Conservation (phyloP, 129 eudicot genomes). For the Lactuca saligna region DNA sequence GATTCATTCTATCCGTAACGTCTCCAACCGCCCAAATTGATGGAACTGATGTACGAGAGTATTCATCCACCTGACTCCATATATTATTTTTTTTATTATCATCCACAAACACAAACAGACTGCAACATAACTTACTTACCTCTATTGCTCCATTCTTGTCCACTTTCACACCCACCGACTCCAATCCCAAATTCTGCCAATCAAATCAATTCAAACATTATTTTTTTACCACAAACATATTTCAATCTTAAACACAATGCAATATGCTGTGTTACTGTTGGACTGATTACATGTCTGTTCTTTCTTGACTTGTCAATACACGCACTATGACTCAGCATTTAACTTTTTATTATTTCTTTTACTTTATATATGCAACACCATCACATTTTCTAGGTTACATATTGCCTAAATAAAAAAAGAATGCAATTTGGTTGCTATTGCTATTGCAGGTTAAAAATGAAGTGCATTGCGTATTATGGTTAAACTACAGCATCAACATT, state of each 20-base stretch:
- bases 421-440: too few relatives aligned
- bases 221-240: background rate
- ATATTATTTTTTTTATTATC: background rate
- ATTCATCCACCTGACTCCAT: constrained; percentile 78
- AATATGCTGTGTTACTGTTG: too few relatives aligned
- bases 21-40: constrained; percentile 99
- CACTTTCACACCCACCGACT: constrained; percentile 78
- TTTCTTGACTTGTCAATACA: too few relatives aligned
- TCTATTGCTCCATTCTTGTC: constrained; percentile 85
- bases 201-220: background rate
- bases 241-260: background rate
- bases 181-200: constrained; percentile 89
- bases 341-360: too few relatives aligned
- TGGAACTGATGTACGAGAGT: constrained; percentile 87
- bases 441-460: too few relatives aligned
- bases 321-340: too few relatives aligned
- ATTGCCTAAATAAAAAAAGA: too few relatives aligned
- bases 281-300: too few relatives aligned
- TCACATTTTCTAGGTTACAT: too few relatives aligned
- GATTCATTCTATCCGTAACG: constrained; percentile 91
- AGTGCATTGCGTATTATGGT: too few relatives aligned
- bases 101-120: constrained; percentile 5
- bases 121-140: constrained; percentile 33
- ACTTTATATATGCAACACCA: too few relatives aligned
- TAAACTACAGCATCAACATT: too few relatives aligned